Evolutionary conservation across 202 grass and related monocot species (phyloP).

Genomic region (Digitaria exilis): DNA sequence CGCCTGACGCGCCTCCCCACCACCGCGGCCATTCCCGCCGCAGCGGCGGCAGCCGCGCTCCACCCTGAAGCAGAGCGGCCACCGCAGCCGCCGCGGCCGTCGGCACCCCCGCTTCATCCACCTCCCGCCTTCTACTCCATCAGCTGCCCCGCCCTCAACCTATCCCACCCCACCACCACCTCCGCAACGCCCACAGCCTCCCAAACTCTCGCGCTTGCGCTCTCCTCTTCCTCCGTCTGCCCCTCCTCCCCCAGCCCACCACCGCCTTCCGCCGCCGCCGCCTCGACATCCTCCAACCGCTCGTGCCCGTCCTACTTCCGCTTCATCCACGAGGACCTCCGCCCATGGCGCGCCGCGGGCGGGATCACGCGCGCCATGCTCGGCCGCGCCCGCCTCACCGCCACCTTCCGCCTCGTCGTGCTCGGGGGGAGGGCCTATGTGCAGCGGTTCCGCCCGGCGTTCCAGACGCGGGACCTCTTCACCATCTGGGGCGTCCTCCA

Average conservation of each 20-base stretch:
- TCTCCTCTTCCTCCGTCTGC: conserved; percentile 40
- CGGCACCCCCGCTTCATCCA: background rate
- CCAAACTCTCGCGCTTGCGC: conserved; percentile 32
- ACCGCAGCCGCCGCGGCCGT: background rate
- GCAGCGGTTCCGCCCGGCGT: conserved; percentile 57
- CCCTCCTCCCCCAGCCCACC: background rate
- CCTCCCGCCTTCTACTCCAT: conserved; percentile 20
- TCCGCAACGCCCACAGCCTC: conserved; percentile 6
- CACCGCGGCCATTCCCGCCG: conserved; percentile 40
- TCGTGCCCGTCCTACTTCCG: conserved; percentile 88
- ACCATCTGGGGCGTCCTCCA: conserved; percentile 90
- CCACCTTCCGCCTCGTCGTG: conserved; percentile 76
- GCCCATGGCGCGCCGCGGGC: conserved; percentile 63
- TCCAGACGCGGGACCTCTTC: conserved; percentile 84
- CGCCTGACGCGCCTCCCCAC: conserved; percentile 25
- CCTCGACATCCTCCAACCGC: background rate
- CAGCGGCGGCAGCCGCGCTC: background rate
- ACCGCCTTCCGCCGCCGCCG: background rate
- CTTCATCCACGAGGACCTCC: conserved; percentile 91
- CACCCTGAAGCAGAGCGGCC: too few relatives aligned
- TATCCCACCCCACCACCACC: conserved; percentile 23
- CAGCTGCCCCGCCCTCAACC: conserved; percentile 39
- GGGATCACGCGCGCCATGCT: conserved; percentile 80
- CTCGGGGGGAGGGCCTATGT: conserved; percentile 52
- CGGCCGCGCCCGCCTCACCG: conserved; percentile 44